These are phyloP conservation scores for Biscutella auriculata DNA, from an alignment of 441 rosid genomes.

Conservation along the genomic window DNA sequence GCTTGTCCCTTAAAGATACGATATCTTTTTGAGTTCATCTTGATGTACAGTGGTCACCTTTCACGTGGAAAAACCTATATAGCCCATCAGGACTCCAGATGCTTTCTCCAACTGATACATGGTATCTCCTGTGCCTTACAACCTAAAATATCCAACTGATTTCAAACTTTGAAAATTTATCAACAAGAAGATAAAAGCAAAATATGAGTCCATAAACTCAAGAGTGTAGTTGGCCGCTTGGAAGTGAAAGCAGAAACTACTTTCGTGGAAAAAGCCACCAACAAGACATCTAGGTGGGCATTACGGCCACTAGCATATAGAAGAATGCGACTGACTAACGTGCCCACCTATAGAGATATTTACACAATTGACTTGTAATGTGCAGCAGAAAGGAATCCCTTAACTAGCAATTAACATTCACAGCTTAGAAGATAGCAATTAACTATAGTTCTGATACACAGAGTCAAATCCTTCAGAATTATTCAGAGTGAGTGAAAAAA, in stretches of 20 bases:
- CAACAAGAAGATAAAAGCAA: not conserved
- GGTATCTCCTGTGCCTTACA: not conserved
- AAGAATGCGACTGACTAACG: slow-evolving; percentile 18
- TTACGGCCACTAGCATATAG: slow-evolving; percentile 19
- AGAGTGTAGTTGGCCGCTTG: slow-evolving; percentile 19
- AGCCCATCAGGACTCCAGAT: not conserved
- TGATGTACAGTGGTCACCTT: not conserved
- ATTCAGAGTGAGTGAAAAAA: not conserved
- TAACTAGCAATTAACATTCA: too few relatives aligned
- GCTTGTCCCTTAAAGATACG: not conserved
- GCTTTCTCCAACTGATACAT: not conserved
- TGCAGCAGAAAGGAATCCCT: not conserved
- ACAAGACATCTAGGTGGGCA: slow-evolving; percentile 19
- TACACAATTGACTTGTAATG: not conserved
- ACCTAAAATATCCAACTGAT: not conserved
- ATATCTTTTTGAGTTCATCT: not conserved
- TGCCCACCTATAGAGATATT: slow-evolving; percentile 14
- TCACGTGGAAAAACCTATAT: not conserved
- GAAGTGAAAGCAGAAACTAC: slow-evolving; percentile 21
- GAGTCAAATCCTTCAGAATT: too few relatives aligned
- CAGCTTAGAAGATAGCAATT: too few relatives aligned
- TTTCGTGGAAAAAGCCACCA: slow-evolving; percentile 14
- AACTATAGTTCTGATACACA: too few relatives aligned
- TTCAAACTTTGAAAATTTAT: not conserved
- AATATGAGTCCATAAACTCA: not conserved